Conservation (phyloP, 2,329 filamentous ascomycete species). For the Stachybotrys elegans region DNA sequence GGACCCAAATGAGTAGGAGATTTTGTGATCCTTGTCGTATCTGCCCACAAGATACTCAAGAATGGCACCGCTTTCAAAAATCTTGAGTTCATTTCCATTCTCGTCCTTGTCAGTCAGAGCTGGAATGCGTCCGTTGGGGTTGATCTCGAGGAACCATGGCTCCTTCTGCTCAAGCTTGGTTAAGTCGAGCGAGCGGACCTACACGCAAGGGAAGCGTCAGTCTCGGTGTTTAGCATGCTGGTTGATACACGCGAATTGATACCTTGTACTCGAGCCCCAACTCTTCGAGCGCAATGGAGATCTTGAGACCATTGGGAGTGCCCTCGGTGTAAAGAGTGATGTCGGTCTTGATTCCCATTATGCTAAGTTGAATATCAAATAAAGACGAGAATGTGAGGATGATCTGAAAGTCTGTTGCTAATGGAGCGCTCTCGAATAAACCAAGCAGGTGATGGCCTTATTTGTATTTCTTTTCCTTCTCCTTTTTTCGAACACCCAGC, state of each 20-base stretch:
- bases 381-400: not conserved
- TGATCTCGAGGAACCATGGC: constrained; percentile 78
- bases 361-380: not conserved
- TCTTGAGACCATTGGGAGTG: constrained; percentile 59
- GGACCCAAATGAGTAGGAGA: constrained; percentile 67
- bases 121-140: constrained; percentile 83
- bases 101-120: constrained; percentile 70
- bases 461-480: not conserved
- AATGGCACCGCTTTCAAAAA: constrained; percentile 77
- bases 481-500: not conserved
- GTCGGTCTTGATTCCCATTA: not conserved
- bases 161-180: constrained; percentile 68
- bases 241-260: constrained; percentile 1
- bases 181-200: constrained; percentile 58
- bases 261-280: constrained; percentile 70
- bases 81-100: constrained; percentile 62
- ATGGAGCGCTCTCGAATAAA: not conserved
- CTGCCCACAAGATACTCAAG: constrained; percentile 72
- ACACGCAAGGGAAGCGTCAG: not conserved
- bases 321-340: constrained; percentile 5
- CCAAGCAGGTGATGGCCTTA: not conserved
- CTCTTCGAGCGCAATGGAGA: constrained; percentile 77
- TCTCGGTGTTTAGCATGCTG: not conserved
- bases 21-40: constrained; percentile 73
- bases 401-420: not conserved